Conservation (phyloP, 208 protist species). For the Naegleria lovaniensis region DNA sequence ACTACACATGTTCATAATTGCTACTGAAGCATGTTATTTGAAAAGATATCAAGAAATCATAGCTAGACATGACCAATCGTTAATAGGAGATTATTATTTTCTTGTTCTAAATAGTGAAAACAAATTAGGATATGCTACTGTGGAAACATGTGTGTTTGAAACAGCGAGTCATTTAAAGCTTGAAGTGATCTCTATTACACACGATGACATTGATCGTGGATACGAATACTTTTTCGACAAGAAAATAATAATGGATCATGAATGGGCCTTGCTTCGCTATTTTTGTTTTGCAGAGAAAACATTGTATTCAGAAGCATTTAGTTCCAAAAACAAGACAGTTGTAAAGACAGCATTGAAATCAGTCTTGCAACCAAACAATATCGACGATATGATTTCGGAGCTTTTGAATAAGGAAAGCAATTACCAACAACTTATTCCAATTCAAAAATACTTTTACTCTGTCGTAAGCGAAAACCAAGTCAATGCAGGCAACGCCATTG, state of each 20-base stretch:
- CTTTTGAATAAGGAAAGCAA: no score
- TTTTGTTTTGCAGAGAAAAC: not conserved
- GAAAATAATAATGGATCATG: not conserved
- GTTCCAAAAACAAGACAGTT: not conserved
- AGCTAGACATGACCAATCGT: no score
- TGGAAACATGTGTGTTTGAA: not conserved
- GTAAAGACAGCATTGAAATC: no score
- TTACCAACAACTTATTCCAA: no score
- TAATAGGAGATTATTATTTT: not conserved
- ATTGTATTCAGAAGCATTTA: not conserved
- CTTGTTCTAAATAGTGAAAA: not conserved
- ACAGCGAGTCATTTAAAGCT: not conserved
- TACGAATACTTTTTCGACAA: not conserved
- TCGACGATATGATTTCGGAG: no score
- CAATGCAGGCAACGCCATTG: no score
- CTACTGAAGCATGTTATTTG: not conserved
- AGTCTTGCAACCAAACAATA: no score
- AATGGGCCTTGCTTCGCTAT: not conserved
- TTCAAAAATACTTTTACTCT: no score
- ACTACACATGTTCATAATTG: not conserved
- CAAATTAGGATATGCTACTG: not conserved
- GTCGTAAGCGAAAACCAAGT: no score
- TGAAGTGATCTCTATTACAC: not conserved
- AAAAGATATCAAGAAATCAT: not conserved
- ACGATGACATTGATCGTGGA: not conserved